Conservation (phyloP, 106 monocot species). For the Cymbidium sinense region DNA sequence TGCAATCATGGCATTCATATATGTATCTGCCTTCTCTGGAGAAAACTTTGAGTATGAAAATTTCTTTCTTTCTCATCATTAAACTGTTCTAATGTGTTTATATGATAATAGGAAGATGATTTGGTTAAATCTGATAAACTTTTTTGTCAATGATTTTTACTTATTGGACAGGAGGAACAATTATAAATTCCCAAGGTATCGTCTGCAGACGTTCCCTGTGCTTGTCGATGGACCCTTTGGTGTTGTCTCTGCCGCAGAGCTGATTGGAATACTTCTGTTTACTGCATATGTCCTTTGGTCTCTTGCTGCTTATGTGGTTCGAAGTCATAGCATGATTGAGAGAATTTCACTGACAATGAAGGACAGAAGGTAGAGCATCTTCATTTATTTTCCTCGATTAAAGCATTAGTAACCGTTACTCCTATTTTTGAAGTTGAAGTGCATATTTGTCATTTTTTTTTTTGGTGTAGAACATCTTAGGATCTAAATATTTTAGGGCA, state of each 20-base stretch:
- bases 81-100: neutral
- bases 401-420: no score
- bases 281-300: constrained; percentile 51
- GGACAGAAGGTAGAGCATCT: constrained; percentile 33
- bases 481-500: no score
- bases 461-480: no score
- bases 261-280: constrained; percentile 70
- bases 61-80: neutral
- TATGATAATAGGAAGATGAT: neutral
- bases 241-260: constrained; percentile 74
- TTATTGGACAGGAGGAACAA: constrained; percentile 41
- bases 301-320: constrained; percentile 23
- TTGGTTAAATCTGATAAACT: neutral
- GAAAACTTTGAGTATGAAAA: constrained; percentile 33
- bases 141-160: neutral
- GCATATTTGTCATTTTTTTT: no score
- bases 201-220: constrained; percentile 81
- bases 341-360: constrained; percentile 13
- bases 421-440: no score
- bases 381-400: neutral
- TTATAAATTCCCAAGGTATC: constrained; percentile 36
- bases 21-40: constrained; percentile 41
- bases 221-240: constrained; percentile 82
- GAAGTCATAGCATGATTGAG: constrained; percentile 1
- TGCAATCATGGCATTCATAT: constrained; percentile 54